Conservation (phyloP, 495 filamentous ascomycete species). For the Aspergillus asperescens region DNA sequence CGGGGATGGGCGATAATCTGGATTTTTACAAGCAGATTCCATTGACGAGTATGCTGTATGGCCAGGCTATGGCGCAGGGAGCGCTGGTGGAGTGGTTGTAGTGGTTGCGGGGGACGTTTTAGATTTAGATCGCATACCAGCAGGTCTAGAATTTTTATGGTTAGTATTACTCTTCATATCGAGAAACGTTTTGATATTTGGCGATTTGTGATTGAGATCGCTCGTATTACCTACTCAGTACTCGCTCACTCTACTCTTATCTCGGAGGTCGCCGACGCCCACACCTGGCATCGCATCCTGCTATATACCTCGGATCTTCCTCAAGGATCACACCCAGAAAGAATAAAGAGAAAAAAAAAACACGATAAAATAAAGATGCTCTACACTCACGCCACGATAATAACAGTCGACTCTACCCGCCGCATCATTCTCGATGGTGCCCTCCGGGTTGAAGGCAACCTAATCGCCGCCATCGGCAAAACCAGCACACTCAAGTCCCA, state of each 20-base stretch:
- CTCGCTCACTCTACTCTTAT: neutral
- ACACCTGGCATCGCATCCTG: neutral
- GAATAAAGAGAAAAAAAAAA: no score
- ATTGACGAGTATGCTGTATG: constrained; percentile 69
- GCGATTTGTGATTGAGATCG: no score
- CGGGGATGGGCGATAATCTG: constrained; percentile 60
- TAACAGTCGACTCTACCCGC: constrained; percentile 41
- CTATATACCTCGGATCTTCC: neutral
- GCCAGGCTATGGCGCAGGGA: constrained; percentile 74
- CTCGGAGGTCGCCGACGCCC: neutral
- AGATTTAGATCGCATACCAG: no score
- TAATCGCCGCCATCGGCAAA: constrained; percentile 43
- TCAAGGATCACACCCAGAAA: no score
- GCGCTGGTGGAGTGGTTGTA: constrained; percentile 62
- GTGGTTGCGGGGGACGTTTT: constrained; percentile 51
- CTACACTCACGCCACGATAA: constrained; percentile 39
- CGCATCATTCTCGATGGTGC: constrained; percentile 44
- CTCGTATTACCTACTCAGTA: no score
- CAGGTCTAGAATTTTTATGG: no score
- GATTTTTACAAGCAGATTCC: constrained; percentile 67
- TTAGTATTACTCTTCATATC: no score
- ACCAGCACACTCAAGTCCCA: constrained; percentile 16
- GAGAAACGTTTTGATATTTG: no score
- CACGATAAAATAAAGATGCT: constrained; percentile 6
- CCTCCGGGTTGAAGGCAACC: constrained; percentile 31